Conservation (phyloP, 2,329 filamentous ascomycete genomes). For the Hypomyces perniciosus region DNA sequence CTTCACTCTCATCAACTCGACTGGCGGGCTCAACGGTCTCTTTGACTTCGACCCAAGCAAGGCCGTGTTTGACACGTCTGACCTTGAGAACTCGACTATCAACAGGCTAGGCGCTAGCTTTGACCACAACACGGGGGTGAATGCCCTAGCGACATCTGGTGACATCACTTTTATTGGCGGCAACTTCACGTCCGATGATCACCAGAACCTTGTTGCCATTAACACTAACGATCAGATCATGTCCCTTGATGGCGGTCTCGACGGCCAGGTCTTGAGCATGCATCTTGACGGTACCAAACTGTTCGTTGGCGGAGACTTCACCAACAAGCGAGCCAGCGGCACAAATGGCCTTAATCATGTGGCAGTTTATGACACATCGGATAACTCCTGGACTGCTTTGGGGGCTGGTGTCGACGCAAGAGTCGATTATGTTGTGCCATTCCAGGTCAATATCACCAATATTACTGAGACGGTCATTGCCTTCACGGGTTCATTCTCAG, state of each 20-base stretch:
- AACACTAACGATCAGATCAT: conserved; percentile 56
- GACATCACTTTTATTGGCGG: conserved; percentile 72
- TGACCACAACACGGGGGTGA: conserved; percentile 59
- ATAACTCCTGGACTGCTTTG: conserved; percentile 68
- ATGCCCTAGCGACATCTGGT: conserved; percentile 58
- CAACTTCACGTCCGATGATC: conserved; percentile 66
- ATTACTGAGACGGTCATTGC: conserved; percentile 67
- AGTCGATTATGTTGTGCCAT: conserved; percentile 67
- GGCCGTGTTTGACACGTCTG: conserved; percentile 47
- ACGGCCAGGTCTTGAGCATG: conserved; percentile 70
- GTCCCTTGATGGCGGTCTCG: conserved; percentile 65
- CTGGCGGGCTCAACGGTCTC: conserved; percentile 78
- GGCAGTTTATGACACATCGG: conserved; percentile 65
- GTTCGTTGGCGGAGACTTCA: conserved; percentile 83
- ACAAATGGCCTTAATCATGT: conserved; percentile 65
- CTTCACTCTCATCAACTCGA: conserved; percentile 68
- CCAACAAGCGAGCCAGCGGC: conserved; percentile 58
- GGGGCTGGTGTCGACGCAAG: conserved; percentile 80
- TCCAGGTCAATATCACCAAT: conserved; percentile 71
- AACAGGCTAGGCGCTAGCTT: conserved; percentile 71
- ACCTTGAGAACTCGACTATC: conserved; percentile 67
- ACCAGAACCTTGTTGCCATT: conserved; percentile 73
- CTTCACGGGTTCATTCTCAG: conserved; percentile 72
- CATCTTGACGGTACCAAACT: conserved; percentile 59
- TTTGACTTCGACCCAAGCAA: conserved; percentile 74